A percentile compares a stretch with the other conserved stretches of the same genome.
Conservation (phyloP, 805 yeast species). For the Scheffersomyces lignosus region DNA sequence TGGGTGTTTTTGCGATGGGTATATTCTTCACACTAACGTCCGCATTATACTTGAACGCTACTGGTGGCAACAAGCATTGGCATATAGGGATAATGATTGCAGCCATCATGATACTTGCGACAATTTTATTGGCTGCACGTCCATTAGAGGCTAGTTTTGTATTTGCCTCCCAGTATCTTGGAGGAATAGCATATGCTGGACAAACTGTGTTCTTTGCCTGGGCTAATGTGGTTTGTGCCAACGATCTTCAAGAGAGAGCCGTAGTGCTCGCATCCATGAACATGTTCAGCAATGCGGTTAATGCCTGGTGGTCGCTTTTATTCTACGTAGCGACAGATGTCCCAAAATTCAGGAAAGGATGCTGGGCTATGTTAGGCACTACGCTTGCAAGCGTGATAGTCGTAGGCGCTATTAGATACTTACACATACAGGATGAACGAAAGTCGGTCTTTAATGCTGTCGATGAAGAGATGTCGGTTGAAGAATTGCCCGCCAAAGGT, state of each 20-base stretch:
- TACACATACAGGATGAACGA: slow-evolving; percentile 41
- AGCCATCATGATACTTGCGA: slow-evolving; percentile 40
- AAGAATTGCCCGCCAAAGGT: background rate
- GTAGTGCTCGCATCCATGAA: slow-evolving; percentile 65
- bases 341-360: slow-evolving; percentile 52
- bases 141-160: slow-evolving; percentile 41
- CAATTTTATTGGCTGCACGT: slow-evolving; percentile 45
- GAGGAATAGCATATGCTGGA: slow-evolving; percentile 58
- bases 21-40: slow-evolving; percentile 45
- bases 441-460: background rate
- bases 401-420: slow-evolving; percentile 40
- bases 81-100: slow-evolving; percentile 49
- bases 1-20: slow-evolving; percentile 56
- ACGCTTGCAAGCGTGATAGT: slow-evolving; percentile 41
- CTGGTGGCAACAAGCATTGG: slow-evolving; percentile 48
- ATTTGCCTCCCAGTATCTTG: slow-evolving; percentile 55
- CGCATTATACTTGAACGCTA: slow-evolving; percentile 44
- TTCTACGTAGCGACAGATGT: slow-evolving; percentile 54
- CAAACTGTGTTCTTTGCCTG: slow-evolving; percentile 63
- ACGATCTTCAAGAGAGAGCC: slow-evolving; percentile 64
- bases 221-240: slow-evolving; percentile 59
- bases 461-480: background rate
- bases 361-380: slow-evolving; percentile 59
- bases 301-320: slow-evolving; percentile 63
- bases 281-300: slow-evolving; percentile 61